Conservation (phyloP, 768 basidiomycete species). For the Russula emetica region DNA sequence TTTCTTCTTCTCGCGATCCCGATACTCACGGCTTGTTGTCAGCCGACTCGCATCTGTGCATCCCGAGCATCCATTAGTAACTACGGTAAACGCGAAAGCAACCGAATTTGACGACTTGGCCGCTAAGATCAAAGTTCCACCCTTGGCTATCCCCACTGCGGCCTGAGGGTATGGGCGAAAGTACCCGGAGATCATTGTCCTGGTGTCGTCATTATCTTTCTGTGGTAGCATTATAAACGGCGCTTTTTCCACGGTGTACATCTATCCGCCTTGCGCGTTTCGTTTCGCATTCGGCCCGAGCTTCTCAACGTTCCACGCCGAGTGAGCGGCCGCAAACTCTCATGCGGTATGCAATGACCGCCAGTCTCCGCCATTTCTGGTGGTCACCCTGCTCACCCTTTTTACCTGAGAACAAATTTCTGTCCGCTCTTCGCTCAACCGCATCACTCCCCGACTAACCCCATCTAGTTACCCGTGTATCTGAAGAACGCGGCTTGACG, state of each 20-base stretch:
- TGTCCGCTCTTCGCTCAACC: not conserved
- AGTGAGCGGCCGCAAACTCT: not conserved
- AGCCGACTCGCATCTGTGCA: conserved; percentile 48
- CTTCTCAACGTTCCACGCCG: conserved; percentile 6
- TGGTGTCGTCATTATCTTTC: conserved; percentile 6
- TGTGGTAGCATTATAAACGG: not conserved
- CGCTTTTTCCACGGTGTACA: not conserved
- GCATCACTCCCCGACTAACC: not conserved
- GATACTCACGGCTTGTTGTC: conserved; percentile 21
- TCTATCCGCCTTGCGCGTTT: not conserved
- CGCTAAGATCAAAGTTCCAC: conserved; percentile 58
- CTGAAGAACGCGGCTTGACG: not conserved
- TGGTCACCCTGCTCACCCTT: not conserved
- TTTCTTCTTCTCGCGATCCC: not conserved
- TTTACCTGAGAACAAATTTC: not conserved
- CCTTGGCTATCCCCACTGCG: conserved; percentile 39
- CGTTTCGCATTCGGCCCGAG: conserved; percentile 10
- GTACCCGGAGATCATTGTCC: conserved; percentile 7
- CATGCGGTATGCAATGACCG: conserved; percentile 6
- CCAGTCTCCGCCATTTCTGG: not conserved
- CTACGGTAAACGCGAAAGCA: conserved; percentile 57
- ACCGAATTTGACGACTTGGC: conserved; percentile 59
- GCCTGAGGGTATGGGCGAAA: conserved; percentile 4
- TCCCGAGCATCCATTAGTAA: conserved; percentile 65
- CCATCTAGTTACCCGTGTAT: not conserved